Evolutionary conservation across 768 basidiomycete species (phyloP).

Genomic region (Pleurotus djamor): DNA sequence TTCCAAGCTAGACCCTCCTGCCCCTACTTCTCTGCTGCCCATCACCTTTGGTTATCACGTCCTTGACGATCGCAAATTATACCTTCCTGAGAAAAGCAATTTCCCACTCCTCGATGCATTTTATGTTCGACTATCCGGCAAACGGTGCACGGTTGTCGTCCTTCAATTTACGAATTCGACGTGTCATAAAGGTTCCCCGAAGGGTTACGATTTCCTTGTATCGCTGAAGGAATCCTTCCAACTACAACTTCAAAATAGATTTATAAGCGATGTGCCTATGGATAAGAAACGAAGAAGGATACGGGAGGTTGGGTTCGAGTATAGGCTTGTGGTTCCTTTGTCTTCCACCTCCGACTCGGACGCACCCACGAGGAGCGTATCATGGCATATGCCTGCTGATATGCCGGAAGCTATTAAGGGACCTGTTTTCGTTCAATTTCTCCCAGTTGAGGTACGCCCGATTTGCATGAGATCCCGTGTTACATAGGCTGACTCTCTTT

Average conservation of each 20-base stretch:
- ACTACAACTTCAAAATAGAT: background rate
- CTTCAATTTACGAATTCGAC: background rate
- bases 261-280: background rate
- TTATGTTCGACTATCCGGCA: background rate
- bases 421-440: background rate
- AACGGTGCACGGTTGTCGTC: background rate
- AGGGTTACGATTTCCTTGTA: background rate
- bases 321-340: background rate
- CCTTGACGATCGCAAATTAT: background rate
- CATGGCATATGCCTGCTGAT: background rate
- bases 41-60: background rate
- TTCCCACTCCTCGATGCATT: slow-evolving; percentile 3
- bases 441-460: background rate
- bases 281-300: background rate
- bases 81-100: background rate
- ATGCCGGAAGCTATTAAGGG: background rate
- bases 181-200: background rate
- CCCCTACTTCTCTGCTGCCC: background rate
- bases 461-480: too few species aligned
- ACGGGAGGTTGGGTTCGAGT: background rate
- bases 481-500: too few species aligned
- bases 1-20: background rate
- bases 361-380: background rate
- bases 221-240: background rate
- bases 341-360: too few species aligned